Evolutionary conservation across 164 flowering plant genomes (phyloP).

Genomic region (Macadamia integrifolia): DNA sequence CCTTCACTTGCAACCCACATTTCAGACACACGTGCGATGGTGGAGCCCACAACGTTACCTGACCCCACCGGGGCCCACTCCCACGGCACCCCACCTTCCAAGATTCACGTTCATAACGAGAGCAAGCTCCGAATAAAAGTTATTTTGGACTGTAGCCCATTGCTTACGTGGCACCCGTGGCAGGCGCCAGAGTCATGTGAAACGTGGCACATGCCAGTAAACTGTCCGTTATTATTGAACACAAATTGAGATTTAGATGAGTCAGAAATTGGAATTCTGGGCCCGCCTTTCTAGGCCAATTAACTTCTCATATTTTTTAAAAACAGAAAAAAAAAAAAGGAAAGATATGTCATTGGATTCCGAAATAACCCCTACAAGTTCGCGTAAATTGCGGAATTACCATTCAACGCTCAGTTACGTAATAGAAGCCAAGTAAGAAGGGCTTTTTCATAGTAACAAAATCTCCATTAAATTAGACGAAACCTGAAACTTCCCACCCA

Average conservation of each 20-base stretch:
- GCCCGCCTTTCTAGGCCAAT: no score
- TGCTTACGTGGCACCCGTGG: constrained; percentile 19
- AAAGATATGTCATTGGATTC: no score
- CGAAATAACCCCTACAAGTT: no score
- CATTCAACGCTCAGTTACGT: neutral
- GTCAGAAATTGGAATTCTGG: no score
- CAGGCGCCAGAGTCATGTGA: constrained; percentile 5
- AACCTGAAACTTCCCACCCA: neutral
- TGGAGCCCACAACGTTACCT: no score
- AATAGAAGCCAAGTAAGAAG: neutral
- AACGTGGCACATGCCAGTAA: constrained; percentile 21
- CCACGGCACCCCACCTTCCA: constrained; percentile 5
- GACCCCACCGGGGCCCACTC: no score
- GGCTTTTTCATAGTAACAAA: neutral
- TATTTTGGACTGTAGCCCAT: constrained; percentile 9
- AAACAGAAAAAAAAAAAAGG: no score
- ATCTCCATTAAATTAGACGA: neutral
- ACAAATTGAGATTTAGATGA: no score
- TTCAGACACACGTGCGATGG: no score
- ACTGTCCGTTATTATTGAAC: constrained; percentile 14
- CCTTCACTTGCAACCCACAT: no score
- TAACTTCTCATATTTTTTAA: no score
- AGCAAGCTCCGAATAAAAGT: neutral
- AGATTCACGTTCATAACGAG: constrained; percentile 8
- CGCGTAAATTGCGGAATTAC: neutral